Base-by-base conservation (phyloP, 352 stramenopile genomes). In the Pythium folliculosum region DNA sequence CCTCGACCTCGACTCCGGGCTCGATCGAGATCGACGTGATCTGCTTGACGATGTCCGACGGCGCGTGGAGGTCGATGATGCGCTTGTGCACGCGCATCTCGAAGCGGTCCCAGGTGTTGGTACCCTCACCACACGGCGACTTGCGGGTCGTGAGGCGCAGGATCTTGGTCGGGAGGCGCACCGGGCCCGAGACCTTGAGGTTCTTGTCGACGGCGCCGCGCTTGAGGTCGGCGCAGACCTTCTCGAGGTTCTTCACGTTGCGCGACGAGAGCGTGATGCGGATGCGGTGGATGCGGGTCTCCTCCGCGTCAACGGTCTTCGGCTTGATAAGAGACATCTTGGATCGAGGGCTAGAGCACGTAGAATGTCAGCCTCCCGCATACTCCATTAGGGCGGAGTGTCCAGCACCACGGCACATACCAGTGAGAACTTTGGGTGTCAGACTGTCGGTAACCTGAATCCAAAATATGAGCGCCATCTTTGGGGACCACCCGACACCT, bases 21-120 rank as follows among this genome's bases (percentile, higher is more conserved):
- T 99, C 97, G 76, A 99, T 99, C 66, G 87, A 97, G 87, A 99
- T 99, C 70, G 91, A 98, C 62, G 98, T 99, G 81, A 99, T 99
- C 86, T 99, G 94, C 95, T 99, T 99, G 65, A 99, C 97, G 68
- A 99, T 98, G 86, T 99, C 97, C 77, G 96, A 98, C 52, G 98
- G 96, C 63, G 96, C 95, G 81, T 99, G 91, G 65, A 99, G 84
- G 81, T 99, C 98, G 79, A 99, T 98, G 79, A 99, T 97, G 75
- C 98, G 95, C 95, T 99, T 99, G 90, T 98, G 92, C 76, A 97
- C 97, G 79, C 97, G 92, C 97, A 99, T 99, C 84, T 99, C 96
- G 83, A 99, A 99, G 69, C 96, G 88, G 86, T 99, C 98, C 94
- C 96, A 99, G 49, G 97, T 99, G 91, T 99, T 99, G 90, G 97